phyloP scores from a whole-genome alignment of 1,139 yeast species.

The Petasospora rhodanensis region DNA sequence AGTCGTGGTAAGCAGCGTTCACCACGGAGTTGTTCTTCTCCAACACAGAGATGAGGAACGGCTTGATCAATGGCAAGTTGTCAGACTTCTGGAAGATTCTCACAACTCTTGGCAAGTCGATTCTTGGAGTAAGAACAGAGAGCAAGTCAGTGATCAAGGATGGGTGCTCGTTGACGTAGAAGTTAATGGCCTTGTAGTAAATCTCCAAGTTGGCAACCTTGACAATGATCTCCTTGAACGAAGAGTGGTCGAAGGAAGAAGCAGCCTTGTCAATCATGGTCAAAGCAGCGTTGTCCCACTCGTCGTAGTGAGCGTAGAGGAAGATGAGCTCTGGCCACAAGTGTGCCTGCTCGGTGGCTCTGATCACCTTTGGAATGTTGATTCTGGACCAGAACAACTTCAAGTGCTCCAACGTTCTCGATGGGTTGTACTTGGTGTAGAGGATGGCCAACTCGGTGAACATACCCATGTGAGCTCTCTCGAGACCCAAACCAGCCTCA shows the following conservation, averaged over 20 bases:
- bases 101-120: slow-evolving; percentile 93
- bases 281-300: slow-evolving; percentile 98
- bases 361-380: slow-evolving; percentile 94
- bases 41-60: slow-evolving; percentile 88
- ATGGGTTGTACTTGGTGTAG: slow-evolving; percentile 88
- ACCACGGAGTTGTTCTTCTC: slow-evolving; percentile 88
- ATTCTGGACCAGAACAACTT: slow-evolving; percentile 97
- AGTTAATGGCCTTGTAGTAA: slow-evolving; percentile 94
- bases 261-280: slow-evolving; percentile 97
- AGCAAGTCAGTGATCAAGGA: slow-evolving; percentile 82
- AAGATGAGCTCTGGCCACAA: slow-evolving; percentile 95
- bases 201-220: slow-evolving; percentile 96
- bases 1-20: slow-evolving; percentile 91
- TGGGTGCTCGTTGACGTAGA: slow-evolving; percentile 90
- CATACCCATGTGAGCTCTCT: slow-evolving; percentile 99
- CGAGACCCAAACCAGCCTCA: slow-evolving; percentile 93
- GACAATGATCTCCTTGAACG: slow-evolving; percentile 91
- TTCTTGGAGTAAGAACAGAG: slow-evolving; percentile 80
- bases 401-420: slow-evolving; percentile 92
- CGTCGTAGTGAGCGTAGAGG: slow-evolving; percentile 96
- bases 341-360: slow-evolving; percentile 91
- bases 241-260: slow-evolving; percentile 87
- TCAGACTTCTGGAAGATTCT: slow-evolving; percentile 93
- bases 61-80: slow-evolving; percentile 91
- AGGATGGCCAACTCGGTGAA: slow-evolving; percentile 92